Conservation (phyloP, 208 protist species). For the Wallacemonas sp. region DNA sequence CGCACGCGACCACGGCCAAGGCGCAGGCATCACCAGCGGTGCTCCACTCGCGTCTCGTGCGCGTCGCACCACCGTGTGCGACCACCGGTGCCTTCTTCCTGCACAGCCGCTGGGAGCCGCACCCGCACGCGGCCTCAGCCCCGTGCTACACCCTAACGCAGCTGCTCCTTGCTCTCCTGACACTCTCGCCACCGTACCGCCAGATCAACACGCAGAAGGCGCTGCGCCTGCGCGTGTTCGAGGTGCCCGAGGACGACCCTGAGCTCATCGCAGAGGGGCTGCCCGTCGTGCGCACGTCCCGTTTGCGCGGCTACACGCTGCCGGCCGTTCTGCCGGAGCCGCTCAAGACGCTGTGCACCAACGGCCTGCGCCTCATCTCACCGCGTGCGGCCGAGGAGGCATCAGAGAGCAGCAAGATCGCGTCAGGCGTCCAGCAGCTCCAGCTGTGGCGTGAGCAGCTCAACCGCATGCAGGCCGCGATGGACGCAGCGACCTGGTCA, state of each 20-base stretch:
- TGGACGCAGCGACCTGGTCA: neutral
- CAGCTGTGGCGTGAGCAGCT: slow-evolving; percentile 15
- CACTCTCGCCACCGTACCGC: slow-evolving; percentile 48
- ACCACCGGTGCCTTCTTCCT: slow-evolving; percentile 14
- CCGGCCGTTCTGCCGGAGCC: slow-evolving; percentile 27
- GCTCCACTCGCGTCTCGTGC: slow-evolving; percentile 3
- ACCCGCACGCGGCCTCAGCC: slow-evolving; percentile 49
- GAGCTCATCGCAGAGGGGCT: slow-evolving; percentile 4
- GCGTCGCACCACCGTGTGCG: slow-evolving; percentile 38
- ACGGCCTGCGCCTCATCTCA: neutral
- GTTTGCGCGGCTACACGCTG: slow-evolving; percentile 32
- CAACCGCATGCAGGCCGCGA: neutral
- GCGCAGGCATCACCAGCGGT: neutral
- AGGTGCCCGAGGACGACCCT: neutral
- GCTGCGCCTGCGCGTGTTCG: slow-evolving; percentile 36
- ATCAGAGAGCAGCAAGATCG: neutral
- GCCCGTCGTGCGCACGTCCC: slow-evolving; percentile 21
- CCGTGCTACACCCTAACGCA: slow-evolving; percentile 59
- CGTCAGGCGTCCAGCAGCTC: neutral
- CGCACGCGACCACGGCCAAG: neutral
- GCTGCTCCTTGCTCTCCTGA: slow-evolving; percentile 58
- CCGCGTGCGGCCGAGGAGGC: neutral
- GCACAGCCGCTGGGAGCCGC: slow-evolving; percentile 63
- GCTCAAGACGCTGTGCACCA: slow-evolving; percentile 14
- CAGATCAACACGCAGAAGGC: slow-evolving; percentile 25